Base-by-base conservation (phyloP, 306 rosid species). In the Crotalaria pallida region DNA sequence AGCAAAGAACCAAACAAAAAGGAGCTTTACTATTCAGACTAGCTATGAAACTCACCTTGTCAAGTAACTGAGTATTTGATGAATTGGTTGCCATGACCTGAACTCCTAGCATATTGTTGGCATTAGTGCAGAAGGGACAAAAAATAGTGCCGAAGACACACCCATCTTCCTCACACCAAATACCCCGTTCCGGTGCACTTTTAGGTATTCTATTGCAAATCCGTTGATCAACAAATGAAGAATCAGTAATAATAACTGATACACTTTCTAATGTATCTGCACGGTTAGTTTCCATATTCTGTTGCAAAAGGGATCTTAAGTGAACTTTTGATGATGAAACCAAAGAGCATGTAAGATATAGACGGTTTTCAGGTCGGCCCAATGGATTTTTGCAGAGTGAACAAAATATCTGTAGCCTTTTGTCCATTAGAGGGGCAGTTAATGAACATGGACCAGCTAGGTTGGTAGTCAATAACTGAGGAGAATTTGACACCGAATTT, bases 121-220 rank as follows among this genome's bases (percentile, higher is more conserved):
- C 33, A 22, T 57, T 78, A 60, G 53, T 58, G 81, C 98, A 93
- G 85, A 87, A 90, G 75, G 97, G 96, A 71, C 98, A 93, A 75
- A 84, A 79, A 57, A 90, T 63, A 57, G 81, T 43, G 49, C 82
- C 81, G 80, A 82, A 90, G 68, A 93, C 98, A 56, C 94, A 90
- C 34, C 98, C 98, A 74, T 90, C 98, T 77, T 88, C 89, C 60
- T 70, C 82, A 73, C 89, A 84, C 98, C 98, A 93, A 68, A 82
- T 77, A 44, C 94, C 89, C 69, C 74, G 83, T 45, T 83, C 88
- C 4, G 65, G 55, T 67, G 74, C 61, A 71, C 75, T 73, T 40
- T 67, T 73, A 49, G 71, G 67, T 65, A 69, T 76, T 67, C 82
- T 74, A 49, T 68, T 69, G 47, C 56, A 78, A 71, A 89, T 69